Evolutionary conservation across 1,284 basidiomycete species (phyloP).

Genomic region (Malassezia dermatis): DNA sequence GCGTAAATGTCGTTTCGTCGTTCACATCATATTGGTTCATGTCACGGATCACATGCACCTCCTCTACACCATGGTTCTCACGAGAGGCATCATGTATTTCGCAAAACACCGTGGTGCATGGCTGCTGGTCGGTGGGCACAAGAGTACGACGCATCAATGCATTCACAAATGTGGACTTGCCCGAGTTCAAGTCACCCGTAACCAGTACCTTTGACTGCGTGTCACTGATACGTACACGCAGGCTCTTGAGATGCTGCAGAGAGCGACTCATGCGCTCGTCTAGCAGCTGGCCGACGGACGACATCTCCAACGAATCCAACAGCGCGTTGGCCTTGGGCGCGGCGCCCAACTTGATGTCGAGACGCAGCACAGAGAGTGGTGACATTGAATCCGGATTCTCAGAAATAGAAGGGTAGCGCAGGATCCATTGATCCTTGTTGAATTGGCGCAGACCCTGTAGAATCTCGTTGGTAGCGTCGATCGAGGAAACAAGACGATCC

Average conservation of each 20-base stretch:
- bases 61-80: slow-evolving; percentile 63
- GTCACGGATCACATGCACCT: slow-evolving; percentile 58
- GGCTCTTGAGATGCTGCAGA: slow-evolving; percentile 69
- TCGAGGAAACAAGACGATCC: slow-evolving; percentile 58
- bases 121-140: slow-evolving; percentile 96
- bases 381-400: slow-evolving; percentile 14
- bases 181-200: slow-evolving; percentile 97
- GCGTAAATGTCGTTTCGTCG: slow-evolving; percentile 67
- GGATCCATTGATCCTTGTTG: slow-evolving; percentile 73
- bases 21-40: slow-evolving; percentile 61
- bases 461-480: slow-evolving; percentile 62
- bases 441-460: slow-evolving; percentile 66
- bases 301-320: slow-evolving; percentile 80
- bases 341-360: slow-evolving; percentile 79
- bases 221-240: slow-evolving; percentile 76
- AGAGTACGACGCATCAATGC: slow-evolving; percentile 65
- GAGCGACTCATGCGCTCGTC: slow-evolving; percentile 74
- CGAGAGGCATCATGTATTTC: slow-evolving; percentile 88
- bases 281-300: slow-evolving; percentile 80
- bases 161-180: slow-evolving; percentile 97
- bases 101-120: slow-evolving; percentile 92
- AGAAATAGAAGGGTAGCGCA: slow-evolving; percentile 61
- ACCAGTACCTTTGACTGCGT: slow-evolving; percentile 91
- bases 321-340: slow-evolving; percentile 55
- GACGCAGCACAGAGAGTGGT: slow-evolving; percentile 58